Evolutionary conservation across 2,329 filamentous ascomycete species (phyloP), one percentile per base, ranked within the genome.

Genomic region (Metarhizium album): DNA sequence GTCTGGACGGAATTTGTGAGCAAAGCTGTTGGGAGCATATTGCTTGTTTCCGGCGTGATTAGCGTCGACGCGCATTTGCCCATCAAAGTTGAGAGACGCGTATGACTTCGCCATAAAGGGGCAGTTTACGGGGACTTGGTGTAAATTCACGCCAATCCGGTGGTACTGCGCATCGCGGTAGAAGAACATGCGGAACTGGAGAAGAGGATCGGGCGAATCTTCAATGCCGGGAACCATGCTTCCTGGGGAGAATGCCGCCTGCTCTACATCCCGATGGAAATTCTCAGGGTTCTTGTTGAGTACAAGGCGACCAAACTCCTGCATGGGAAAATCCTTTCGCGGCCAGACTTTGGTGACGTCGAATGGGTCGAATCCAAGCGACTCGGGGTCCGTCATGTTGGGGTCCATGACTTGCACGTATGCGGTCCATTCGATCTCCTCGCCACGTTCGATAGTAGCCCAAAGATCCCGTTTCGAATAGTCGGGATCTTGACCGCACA

Each of bases 311-410:
- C 85, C 85, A 11, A 88, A 67, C 46, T 75, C 74, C 4, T 78
- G 78, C 51, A 87, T 73, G 1, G 86, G 86, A 2, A 82, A 82
- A 4, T 78, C 61, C 55, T 87, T 82, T 56, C 86, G 80, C 0
- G 84, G 84, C 40, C 86, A 75, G 52, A 87, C 78, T 68, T 87
- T 87, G 35, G 85, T 87, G 1, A 84, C 76, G 57, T 88, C 84
- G 1, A 87, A 68, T 14, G 87, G 64, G 55, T 87, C 83, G 58
- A 86, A 86, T 20, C 78, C 35, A 31, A 49, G 38, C n/a, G 56
- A 70, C 48, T 74, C 72, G 2, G 75, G 75, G 42, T 78, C 66
- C 50, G 73, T 64, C n/a, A n/a, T n/a, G n/a, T n/a, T n/a, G 0
- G 75, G 73, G 5, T 70, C 66, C 68, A 82, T 79, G 38, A 76